Percentiles rank a stretch among this genome's conserved stretches.
These are phyloP conservation scores for Debaryomycetaceae sp. DNA, from an alignment of 1,139 yeast species.

Conservation along the genomic window DNA sequence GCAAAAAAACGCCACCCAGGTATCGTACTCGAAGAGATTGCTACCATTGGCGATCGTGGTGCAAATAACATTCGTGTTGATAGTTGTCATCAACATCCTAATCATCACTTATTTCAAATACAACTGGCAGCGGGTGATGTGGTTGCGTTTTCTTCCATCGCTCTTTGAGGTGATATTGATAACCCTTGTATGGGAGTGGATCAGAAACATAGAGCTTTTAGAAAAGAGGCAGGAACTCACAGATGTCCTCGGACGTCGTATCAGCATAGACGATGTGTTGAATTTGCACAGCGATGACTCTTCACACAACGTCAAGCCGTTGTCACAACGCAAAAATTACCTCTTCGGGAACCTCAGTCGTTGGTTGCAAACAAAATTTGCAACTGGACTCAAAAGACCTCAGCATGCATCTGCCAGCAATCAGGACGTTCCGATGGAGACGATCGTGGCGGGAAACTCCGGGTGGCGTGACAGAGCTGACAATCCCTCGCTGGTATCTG, in stretches of 20 bases:
- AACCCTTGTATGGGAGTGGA: constrained; percentile 53
- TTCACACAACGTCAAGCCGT: neutral
- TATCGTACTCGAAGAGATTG: constrained; percentile 33
- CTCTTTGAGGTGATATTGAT: constrained; percentile 37
- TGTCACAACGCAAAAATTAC: neutral
- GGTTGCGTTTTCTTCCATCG: constrained; percentile 38
- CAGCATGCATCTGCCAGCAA: neutral
- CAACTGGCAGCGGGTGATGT: constrained; percentile 31
- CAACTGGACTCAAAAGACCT: neutral
- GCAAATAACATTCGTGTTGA: constrained; percentile 26
- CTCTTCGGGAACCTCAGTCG: neutral
- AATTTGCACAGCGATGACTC: neutral
- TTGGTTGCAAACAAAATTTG: neutral
- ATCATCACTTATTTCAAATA: constrained; percentile 21
- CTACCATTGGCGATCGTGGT: constrained; percentile 41
- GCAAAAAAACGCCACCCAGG: constrained; percentile 28
- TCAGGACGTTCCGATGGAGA: neutral
- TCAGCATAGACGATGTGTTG: constrained; percentile 35
- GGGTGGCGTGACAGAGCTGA: neutral
- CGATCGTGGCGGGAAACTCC: neutral
- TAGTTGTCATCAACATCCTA: constrained; percentile 23
- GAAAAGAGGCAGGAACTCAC: constrained; percentile 42
- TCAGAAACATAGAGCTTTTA: constrained; percentile 38
- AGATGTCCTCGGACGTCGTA: constrained; percentile 48
- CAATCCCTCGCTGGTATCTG: neutral